phyloP scores from a whole-genome alignment of 1,284 basidiomycete genomes.

The Rhodotorula sp. region DNA sequence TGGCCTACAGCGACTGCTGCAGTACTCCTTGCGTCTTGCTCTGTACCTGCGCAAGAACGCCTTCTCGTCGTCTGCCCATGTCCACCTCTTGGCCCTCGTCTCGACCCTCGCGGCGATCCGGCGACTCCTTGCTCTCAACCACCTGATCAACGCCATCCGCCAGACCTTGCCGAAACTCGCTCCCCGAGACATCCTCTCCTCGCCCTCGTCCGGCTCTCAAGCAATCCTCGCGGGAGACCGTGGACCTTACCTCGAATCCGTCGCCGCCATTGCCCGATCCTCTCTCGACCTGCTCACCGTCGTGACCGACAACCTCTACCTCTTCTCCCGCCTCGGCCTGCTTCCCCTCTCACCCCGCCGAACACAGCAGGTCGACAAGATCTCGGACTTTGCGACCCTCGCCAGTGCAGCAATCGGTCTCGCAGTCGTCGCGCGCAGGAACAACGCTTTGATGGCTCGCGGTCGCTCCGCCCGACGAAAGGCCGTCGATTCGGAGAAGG shows the following conservation, averaged over 20 bases:
- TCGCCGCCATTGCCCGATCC: neutral
- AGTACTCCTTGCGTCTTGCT: constrained; percentile 23
- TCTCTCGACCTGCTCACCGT: constrained; percentile 15
- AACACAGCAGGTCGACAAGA: constrained; percentile 9
- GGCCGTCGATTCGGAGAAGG: constrained; percentile 6
- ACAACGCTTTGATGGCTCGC: neutral
- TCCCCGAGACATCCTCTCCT: neutral
- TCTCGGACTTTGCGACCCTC: constrained; percentile 12
- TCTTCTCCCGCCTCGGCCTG: constrained; percentile 16
- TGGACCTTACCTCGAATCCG: neutral
- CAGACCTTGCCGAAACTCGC: neutral
- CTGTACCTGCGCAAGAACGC: neutral
- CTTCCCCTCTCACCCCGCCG: neutral
- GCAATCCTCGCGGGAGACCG: neutral
- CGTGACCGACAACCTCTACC: constrained; percentile 28
- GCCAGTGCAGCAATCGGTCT: constrained; percentile 1
- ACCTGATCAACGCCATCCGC: neutral
- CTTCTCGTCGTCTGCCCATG: neutral
- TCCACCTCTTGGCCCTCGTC: constrained; percentile 20
- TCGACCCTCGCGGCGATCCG: constrained; percentile 26
- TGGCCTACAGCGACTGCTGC: constrained; percentile 11
- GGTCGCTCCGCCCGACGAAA: neutral
- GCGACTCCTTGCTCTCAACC: constrained; percentile 12
- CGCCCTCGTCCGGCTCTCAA: neutral
- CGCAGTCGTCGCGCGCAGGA: neutral